Percentiles rank a stretch among this genome's conserved stretches.
phyloP scores from a whole-genome alignment of 106 monocot genomes.

The Dioscorea alata region DNA sequence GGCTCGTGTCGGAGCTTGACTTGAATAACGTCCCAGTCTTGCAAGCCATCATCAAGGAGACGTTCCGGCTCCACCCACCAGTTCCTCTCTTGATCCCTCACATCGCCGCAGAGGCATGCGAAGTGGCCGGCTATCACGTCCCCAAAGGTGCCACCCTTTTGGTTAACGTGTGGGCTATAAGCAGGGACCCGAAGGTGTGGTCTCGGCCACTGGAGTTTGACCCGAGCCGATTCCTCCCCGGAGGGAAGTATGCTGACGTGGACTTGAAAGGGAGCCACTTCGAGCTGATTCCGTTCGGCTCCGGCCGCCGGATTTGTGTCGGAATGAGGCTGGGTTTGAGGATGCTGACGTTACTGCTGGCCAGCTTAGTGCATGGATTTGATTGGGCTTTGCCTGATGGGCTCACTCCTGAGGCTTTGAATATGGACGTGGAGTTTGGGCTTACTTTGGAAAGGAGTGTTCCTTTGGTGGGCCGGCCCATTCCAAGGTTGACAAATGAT shows the following conservation, averaged over 20 bases:
- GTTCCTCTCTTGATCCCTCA: not conserved
- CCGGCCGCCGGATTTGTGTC: constrained; percentile 40
- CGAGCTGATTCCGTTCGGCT: constrained; percentile 37
- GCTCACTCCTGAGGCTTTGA: constrained; percentile 12
- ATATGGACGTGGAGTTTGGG: too few species aligned
- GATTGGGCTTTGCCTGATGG: constrained; percentile 36
- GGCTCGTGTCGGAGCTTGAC: not conserved
- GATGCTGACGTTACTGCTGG: constrained; percentile 34
- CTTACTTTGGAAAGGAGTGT: too few species aligned
- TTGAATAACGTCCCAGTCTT: too few species aligned
- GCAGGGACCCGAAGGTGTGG: constrained; percentile 3
- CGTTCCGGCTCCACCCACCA: too few species aligned
- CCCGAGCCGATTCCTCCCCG: constrained; percentile 33
- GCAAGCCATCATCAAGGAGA: too few species aligned
- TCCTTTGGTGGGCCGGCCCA: too few species aligned
- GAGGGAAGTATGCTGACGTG: constrained; percentile 14
- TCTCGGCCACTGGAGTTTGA: constrained; percentile 24
- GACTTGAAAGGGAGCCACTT: constrained; percentile 38
- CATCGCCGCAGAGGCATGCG: not conserved
- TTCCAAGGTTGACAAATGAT: too few species aligned
- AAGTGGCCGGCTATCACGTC: too few species aligned
- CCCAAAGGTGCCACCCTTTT: too few species aligned
- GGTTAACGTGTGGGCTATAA: too few species aligned
- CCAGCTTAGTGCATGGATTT: constrained; percentile 33
- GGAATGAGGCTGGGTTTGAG: constrained; percentile 42